Evolutionary conservation across 2,329 filamentous ascomycete genomes (phyloP), one percentile per base, ranked within the genome.

Genomic region (Botryotinia convoluta): DNA sequence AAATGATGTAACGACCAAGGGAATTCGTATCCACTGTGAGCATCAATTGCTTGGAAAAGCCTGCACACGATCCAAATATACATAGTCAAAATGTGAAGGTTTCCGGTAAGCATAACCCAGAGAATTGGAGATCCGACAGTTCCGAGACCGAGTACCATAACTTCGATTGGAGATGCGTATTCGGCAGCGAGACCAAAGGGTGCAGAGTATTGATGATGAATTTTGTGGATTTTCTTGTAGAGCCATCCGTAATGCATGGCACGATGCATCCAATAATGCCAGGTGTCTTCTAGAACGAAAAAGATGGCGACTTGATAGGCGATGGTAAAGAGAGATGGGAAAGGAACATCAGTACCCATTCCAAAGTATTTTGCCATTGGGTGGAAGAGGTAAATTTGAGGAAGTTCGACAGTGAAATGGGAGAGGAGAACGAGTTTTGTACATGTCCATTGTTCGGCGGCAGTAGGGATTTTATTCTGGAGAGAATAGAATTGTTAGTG

Each of bases 381-480:
- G 86, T 99, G 96, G 89, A 99, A 99, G 79, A 98, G 89, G 95
- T 95, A 98, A 83, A 98, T 98, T 84, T 98, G 96, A 75, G 96
- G 96, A 54, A 99, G 89, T 84, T 99, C 96, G 83, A 98, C 96
- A 77, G 96, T 98, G 84, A 98, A 97, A 84, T 99, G 96, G 82
- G 91, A 95, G 80, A 98, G 86, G 77, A 99, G 92, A 76, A 99
- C 96, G 77, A 98, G 91, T 82, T 90, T 91, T 74, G 96, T 95
- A 85, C 96, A 99, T 81, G 95, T 90, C 90, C 93, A 97, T 84
- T 99, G 96, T 83, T 99, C 96, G 81, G 90, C 92, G 71, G 92
- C 86, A n/a, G 94, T 97, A 16, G 96, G 96, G 62, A 97, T 90
- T 87, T 98, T 98, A 65, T 75, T 67, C 80, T 73, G 39, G 39